A percentile compares a stretch with the other conserved stretches of the same genome.
Conservation (phyloP, 192 early-diverging fungal species). For the Coemansia sp. region DNA sequence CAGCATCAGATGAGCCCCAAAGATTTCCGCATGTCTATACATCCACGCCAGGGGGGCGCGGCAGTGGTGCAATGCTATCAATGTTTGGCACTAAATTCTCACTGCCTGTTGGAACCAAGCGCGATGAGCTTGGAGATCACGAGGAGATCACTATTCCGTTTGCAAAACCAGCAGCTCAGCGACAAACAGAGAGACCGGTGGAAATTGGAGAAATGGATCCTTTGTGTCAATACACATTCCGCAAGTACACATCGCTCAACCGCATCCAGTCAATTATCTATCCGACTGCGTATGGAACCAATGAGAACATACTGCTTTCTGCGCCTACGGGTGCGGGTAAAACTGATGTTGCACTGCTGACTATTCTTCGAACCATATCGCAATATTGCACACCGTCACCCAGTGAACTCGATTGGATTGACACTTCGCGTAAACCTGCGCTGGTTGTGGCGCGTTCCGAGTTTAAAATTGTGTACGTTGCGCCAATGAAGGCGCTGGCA, state of each 20-base stretch:
- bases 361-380: slow-evolving; percentile 77
- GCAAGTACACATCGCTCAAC: slow-evolving; percentile 85
- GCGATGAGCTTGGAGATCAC: slow-evolving; percentile 75
- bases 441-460: slow-evolving; percentile 74
- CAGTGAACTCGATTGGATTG: slow-evolving; percentile 20
- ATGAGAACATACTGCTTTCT: slow-evolving; percentile 97
- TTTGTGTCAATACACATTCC: slow-evolving; percentile 74
- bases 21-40: slow-evolving; percentile 85
- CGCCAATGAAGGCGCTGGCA: slow-evolving; percentile 97
- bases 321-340: slow-evolving; percentile 99
- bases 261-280: slow-evolving; percentile 95
- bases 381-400: slow-evolving; percentile 70
- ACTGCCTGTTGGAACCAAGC: slow-evolving; percentile 72
- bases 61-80: slow-evolving; percentile 69
- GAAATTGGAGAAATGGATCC: slow-evolving; percentile 71
- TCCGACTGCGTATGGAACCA: slow-evolving; percentile 89
- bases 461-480: slow-evolving; percentile 99
- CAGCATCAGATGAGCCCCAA: slow-evolving; percentile 25
- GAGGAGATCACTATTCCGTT: slow-evolving; percentile 92
- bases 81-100: slow-evolving; percentile 76
- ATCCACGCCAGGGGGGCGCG: slow-evolving; percentile 32
- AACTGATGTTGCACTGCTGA: slow-evolving; percentile 95
- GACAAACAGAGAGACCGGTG: slow-evolving; percentile 65
- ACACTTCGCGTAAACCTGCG: slow-evolving; percentile 39
- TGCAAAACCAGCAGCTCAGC: slow-evolving; percentile 63